Base-by-base conservation (phyloP, 2,329 filamentous ascomycete genomes). In the Phyllosticta citriasiana region DNA sequence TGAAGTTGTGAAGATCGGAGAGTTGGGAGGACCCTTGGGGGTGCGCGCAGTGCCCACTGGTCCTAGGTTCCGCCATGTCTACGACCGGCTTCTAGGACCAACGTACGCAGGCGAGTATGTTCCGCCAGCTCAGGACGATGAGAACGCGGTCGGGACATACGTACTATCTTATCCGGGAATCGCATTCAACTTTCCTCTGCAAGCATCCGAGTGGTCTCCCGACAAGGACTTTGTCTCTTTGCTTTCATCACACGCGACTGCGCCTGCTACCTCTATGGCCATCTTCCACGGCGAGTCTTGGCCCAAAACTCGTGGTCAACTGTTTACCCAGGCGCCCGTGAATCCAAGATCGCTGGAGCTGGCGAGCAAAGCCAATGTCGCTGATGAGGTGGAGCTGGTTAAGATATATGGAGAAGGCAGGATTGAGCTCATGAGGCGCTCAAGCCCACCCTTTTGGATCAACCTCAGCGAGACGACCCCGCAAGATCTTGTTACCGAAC, bases 81-180 rank as follows among this genome's bases (percentile, higher is more conserved):
- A 97, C 72, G 91, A 96, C 68, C 86, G 89, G 59, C 80, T 97
- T n/a, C 86, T 99, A 65, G 94, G 94, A 0, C 92, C 92, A 19
- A 95, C 93, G 0, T 97, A 96, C 72, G 89, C 89, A 1, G 94
- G 94, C 65, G 94, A 99, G 78, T 99, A 93, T 70, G 82, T 96
- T 47, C 82, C 87, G 8, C 84, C 89, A 0, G 72, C 75, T 6
- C 69, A 78, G 1, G 79, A 78, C 2, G 76, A 79, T 40, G 77
- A 79, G 52, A 78, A 69, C 16, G 72, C 79, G 16, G 77, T 80
- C 62, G 92, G 92, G 16, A 88, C 85, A 24, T 99, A 97, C 70
- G 86, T 96, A 35, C 79, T 99, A 35, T 97, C 93, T 1, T 99
- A 97, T 74, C 92, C 93, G 0, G 94, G 94, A 0, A 86, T 99